Evolutionary conservation across 2,329 filamentous ascomycete genomes (phyloP), one percentile per base, ranked within the genome.

Genomic region (Hypoxylon sp.): DNA sequence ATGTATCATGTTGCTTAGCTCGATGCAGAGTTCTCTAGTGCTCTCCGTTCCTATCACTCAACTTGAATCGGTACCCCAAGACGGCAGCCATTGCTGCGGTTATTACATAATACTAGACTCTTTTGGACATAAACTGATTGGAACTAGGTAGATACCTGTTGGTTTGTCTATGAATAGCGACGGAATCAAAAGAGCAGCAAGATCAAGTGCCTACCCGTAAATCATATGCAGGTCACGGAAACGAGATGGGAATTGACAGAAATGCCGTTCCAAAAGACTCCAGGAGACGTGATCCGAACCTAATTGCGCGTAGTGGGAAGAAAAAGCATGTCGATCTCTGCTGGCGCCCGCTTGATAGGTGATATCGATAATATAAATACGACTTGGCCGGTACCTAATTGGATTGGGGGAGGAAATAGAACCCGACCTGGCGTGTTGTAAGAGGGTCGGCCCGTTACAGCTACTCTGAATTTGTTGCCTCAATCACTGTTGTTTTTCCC

Each of bases 371-470:
- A 53, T 61, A 59, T 67, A 58, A 47, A 48, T 41, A 65, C 30
- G 46, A 27, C 23, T 29, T 27, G 45, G 25, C 14, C 19, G 16
- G 27, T 8, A 3, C 25, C 25, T 3, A 27, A 45, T 58, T 7
- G 54, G 41, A 52, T 58, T 53, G 56, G 63, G 51, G 66, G 52
- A 39, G 34, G 54, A 60, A 56, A 41, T 37, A 63, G 55, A 53
- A 34, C 14, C 59, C 45, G 39, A 47, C 37, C 39, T 39, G 21
- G 30, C 21, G 52, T 39, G 62, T 68, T 56, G 56, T 55, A n/a
- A 68, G 41, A 66, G 66, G 66, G 63, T 63, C 63, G 66, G 66
- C 66, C 66, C 63, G 66, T 63, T 56, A 51, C 55, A 63, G 55
- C 65, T 59, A 61, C 52, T 52, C 51, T 56, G 30, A 8, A 32